A percentile compares a stretch with the other conserved stretches of the same genome.
Conservation (phyloP, 805 yeast species). For the Kregervanrija delftensis region DNA sequence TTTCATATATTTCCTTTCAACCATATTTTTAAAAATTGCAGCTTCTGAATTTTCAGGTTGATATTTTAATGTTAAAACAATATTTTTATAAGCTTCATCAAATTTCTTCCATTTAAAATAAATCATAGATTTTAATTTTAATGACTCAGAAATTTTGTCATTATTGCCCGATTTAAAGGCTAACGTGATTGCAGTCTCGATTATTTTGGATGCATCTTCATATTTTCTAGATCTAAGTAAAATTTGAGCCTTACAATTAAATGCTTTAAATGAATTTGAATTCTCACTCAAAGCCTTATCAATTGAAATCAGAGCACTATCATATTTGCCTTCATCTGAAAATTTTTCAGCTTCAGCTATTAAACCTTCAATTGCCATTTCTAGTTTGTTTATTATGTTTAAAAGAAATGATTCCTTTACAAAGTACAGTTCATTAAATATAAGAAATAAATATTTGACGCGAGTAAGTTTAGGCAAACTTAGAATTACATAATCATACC, state of each 20-base stretch:
- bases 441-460: too few species aligned
- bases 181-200: slow-evolving; percentile 33
- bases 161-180: slow-evolving; percentile 43
- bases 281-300: slow-evolving; percentile 34
- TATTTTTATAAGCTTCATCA: slow-evolving; percentile 33
- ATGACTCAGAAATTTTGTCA: slow-evolving; percentile 38
- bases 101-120: slow-evolving; percentile 38
- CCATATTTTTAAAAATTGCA: slow-evolving; percentile 40
- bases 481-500: too few species aligned
- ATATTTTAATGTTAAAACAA: slow-evolving; percentile 35
- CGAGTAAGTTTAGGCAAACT: too few species aligned
- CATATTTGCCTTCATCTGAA: slow-evolving; percentile 39
- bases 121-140: slow-evolving; percentile 43
- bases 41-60: slow-evolving; percentile 41
- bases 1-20: slow-evolving; percentile 26
- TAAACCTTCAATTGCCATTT: slow-evolving; percentile 12
- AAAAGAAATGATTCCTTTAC: not conserved
- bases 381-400: not conserved
- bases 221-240: slow-evolving; percentile 40
- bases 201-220: slow-evolving; percentile 41
- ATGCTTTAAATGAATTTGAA: slow-evolving; percentile 40
- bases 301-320: slow-evolving; percentile 36
- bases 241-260: slow-evolving; percentile 42
- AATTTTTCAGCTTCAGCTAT: slow-evolving; percentile 31
- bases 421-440: too few species aligned